Percentiles rank a stretch among this genome's conserved stretches.
These are phyloP conservation scores for Mycena pura DNA, from an alignment of 768 basidiomycete genomes.

Conservation along the genomic window DNA sequence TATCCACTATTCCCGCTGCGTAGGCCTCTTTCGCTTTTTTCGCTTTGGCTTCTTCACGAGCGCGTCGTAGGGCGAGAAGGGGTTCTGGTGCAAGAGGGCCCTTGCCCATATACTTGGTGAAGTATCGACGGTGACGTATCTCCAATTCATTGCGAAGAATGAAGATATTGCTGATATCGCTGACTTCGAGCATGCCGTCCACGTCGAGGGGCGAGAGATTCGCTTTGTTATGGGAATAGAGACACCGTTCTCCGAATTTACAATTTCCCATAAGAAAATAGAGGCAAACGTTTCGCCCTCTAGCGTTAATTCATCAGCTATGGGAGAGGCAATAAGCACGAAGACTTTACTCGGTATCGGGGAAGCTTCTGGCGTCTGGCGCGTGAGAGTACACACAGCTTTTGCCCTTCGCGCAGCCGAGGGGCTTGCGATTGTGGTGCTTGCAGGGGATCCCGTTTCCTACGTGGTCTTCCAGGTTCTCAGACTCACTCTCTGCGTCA, in stretches of 20 bases:
- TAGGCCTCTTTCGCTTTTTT: not conserved
- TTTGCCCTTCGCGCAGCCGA: constrained; percentile 15
- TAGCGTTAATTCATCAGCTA: not conserved
- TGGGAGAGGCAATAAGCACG: not conserved
- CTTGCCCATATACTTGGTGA: constrained; percentile 18
- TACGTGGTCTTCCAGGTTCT: not conserved
- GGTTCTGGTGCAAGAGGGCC: constrained; percentile 3
- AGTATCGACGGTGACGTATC: constrained; percentile 1
- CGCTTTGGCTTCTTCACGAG: not conserved
- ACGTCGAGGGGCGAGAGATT: constrained; percentile 6
- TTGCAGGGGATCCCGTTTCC: constrained; percentile 24
- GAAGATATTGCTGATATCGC: too few relatives aligned
- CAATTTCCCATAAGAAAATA: constrained; percentile 18
- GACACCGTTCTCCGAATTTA: constrained; percentile 14
- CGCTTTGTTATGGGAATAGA: constrained; percentile 16
- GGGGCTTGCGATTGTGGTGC: constrained; percentile 20
- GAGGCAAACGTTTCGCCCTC: constrained; percentile 21
- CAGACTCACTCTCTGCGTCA: not conserved
- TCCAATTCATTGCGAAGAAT: constrained; percentile 6
- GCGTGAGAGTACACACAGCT: constrained; percentile 22
- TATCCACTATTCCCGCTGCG: not conserved
- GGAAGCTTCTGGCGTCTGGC: constrained; percentile 17
- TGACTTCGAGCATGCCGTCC: not conserved
- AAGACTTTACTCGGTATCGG: constrained; percentile 3
- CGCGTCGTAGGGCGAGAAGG: not conserved